phyloP scores from a whole-genome alignment of 2,329 filamentous ascomycete genomes.

The Aspergillus floridensis region DNA sequence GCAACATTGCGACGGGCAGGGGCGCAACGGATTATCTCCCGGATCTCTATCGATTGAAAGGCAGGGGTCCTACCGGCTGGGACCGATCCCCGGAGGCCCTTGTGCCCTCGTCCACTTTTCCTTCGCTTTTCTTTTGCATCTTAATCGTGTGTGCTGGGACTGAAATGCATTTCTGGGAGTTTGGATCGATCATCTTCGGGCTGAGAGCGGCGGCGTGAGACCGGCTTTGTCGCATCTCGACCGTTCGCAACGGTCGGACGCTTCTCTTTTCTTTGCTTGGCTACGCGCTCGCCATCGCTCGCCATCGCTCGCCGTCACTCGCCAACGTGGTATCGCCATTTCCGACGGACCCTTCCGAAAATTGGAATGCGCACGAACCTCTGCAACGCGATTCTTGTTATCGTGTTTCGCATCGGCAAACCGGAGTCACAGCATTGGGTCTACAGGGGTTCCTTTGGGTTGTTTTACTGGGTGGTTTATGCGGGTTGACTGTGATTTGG shows the following conservation, averaged over 20 bases:
- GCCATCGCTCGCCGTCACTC: not conserved
- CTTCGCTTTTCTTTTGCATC: slow-evolving; percentile 11
- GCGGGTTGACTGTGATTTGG: too few species aligned
- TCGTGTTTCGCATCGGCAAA: not conserved
- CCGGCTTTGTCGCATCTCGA: slow-evolving; percentile 21
- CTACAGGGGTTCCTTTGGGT: not conserved
- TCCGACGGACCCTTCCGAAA: not conserved
- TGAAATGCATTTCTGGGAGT: slow-evolving; percentile 34
- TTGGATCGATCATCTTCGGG: slow-evolving; percentile 20
- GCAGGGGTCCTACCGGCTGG: slow-evolving; percentile 20
- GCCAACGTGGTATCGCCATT: slow-evolving; percentile 5
- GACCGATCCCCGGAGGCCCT: slow-evolving; percentile 12
- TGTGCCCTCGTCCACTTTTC: slow-evolving; percentile 2
- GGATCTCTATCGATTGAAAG: slow-evolving; percentile 9
- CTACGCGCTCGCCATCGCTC: not conserved
- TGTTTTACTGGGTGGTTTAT: not conserved
- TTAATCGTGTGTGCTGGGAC: slow-evolving; percentile 14
- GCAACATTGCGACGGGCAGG: not conserved
- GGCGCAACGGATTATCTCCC: slow-evolving; percentile 2
- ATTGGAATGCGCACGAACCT: not conserved
- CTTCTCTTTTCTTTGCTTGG: slow-evolving; percentile 1
- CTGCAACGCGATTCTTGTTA: not conserved
- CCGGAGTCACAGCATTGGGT: not conserved
- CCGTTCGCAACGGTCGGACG: slow-evolving; percentile 13
- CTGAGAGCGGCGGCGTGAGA: slow-evolving; percentile 24